phyloP scores from a whole-genome alignment of 768 basidiomycete genomes.

The Aureoboletus auriporus region DNA sequence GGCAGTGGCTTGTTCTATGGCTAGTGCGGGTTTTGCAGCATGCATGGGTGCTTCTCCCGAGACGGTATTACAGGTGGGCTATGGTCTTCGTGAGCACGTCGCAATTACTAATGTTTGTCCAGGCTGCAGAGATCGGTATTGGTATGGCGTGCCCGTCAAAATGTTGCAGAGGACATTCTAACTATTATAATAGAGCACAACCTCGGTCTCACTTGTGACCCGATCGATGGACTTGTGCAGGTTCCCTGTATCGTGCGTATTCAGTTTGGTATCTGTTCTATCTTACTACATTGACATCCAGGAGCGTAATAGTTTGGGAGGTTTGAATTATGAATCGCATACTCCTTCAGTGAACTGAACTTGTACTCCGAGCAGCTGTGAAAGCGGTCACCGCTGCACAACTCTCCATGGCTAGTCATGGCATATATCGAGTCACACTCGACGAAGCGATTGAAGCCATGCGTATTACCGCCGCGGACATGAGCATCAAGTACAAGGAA shows the following conservation, averaged over 20 bases:
- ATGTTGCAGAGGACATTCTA: background rate
- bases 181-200: constrained; percentile 60
- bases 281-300: constrained; percentile 21
- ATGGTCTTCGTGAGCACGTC: background rate
- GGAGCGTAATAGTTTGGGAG: constrained; percentile 86
- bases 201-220: constrained; percentile 89
- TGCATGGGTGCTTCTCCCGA: constrained; percentile 91
- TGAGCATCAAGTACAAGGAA: constrained; percentile 95
- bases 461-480: constrained; percentile 88
- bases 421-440: constrained; percentile 79
- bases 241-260: constrained; percentile 84
- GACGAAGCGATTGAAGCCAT: constrained; percentile 97
- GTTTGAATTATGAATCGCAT: constrained; percentile 33
- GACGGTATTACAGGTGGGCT: constrained; percentile 66
- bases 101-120: background rate
- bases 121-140: constrained; percentile 89
- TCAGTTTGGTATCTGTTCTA: background rate
- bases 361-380: constrained; percentile 51
- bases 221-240: constrained; percentile 89
- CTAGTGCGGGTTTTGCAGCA: constrained; percentile 88
- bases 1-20: constrained; percentile 92
- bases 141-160: constrained; percentile 39
- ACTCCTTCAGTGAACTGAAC: constrained; percentile 1
- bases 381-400: constrained; percentile 94
- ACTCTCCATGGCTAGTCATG: constrained; percentile 88